phyloP scores from a whole-genome alignment of 1,139 yeast genomes.

The Yamadazyma atmosphaerica region DNA sequence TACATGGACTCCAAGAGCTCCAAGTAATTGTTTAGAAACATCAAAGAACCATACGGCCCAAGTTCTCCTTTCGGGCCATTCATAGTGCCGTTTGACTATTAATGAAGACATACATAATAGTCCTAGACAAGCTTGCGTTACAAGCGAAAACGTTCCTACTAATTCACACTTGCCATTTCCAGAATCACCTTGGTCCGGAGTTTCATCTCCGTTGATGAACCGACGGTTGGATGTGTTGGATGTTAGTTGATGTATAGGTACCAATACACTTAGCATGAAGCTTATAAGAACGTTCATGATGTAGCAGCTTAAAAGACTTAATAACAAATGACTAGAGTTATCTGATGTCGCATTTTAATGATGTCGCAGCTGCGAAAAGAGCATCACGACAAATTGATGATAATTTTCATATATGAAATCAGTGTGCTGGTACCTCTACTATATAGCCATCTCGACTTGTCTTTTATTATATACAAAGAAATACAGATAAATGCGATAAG shows the following conservation, averaged over 20 bases:
- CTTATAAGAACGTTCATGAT: neutral
- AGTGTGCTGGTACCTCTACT: too few species aligned
- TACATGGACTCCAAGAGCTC: slow-evolving; percentile 81
- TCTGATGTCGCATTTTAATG: too few species aligned
- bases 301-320: neutral
- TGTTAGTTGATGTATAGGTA: neutral
- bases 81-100: slow-evolving; percentile 73
- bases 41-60: slow-evolving; percentile 90
- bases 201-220: neutral
- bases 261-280: neutral
- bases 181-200: neutral
- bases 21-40: slow-evolving; percentile 84
- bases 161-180: slow-evolving; percentile 52
- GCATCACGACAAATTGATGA: too few species aligned
- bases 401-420: too few species aligned
- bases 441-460: too few species aligned
- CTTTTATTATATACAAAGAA: slow-evolving; percentile 2
- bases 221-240: neutral
- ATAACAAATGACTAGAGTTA: slow-evolving; percentile 1
- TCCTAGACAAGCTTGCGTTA: slow-evolving; percentile 71
- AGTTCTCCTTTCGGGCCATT: slow-evolving; percentile 76
- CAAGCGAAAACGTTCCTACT: slow-evolving; percentile 68
- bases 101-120: slow-evolving; percentile 71
- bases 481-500: slow-evolving; percentile 1
- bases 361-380: too few species aligned